These are phyloP conservation scores for Buxus sempervirens DNA, from an alignment of 164 flowering plant genomes.

Conservation along the genomic window DNA sequence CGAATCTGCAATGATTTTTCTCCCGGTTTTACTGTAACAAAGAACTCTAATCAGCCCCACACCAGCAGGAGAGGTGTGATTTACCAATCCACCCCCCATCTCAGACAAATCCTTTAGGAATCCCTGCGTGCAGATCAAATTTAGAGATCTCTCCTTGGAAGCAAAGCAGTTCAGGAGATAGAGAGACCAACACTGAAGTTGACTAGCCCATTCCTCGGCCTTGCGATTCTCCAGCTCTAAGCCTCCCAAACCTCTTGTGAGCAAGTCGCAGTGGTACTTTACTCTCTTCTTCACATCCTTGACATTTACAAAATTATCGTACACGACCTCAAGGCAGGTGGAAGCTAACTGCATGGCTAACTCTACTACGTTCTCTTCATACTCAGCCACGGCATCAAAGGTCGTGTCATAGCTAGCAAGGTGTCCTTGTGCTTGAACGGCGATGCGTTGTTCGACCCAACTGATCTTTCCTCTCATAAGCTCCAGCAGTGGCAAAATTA, in stretches of 20 bases:
- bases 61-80: constrained; percentile 98
- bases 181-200: background rate
- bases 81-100: constrained; percentile 99
- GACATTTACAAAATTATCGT: constrained; percentile 89
- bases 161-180: background rate
- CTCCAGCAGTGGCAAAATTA: constrained; percentile 83
- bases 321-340: constrained; percentile 91
- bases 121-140: background rate
- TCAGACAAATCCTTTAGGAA: constrained; percentile 34
- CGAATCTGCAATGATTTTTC: constrained; percentile 80
- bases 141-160: background rate
- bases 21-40: constrained; percentile 89
- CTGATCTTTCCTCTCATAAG: constrained; percentile 90
- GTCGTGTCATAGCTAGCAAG: background rate
- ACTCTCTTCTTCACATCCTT: constrained; percentile 70
- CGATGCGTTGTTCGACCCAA: constrained; percentile 93
- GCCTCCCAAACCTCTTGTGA: constrained; percentile 99
- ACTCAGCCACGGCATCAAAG: constrained; percentile 61
- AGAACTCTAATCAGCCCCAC: constrained; percentile 86
- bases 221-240: constrained; percentile 98
- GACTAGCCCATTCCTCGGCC: no score
- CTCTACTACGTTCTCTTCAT: constrained; percentile 92
- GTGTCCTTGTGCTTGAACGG: background rate
- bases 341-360: constrained; percentile 87
- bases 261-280: background rate